Evolutionary conservation across 106 monocot species (phyloP), one percentile per base, ranked within the genome.

Genomic region (Ottelia alismoides): DNA sequence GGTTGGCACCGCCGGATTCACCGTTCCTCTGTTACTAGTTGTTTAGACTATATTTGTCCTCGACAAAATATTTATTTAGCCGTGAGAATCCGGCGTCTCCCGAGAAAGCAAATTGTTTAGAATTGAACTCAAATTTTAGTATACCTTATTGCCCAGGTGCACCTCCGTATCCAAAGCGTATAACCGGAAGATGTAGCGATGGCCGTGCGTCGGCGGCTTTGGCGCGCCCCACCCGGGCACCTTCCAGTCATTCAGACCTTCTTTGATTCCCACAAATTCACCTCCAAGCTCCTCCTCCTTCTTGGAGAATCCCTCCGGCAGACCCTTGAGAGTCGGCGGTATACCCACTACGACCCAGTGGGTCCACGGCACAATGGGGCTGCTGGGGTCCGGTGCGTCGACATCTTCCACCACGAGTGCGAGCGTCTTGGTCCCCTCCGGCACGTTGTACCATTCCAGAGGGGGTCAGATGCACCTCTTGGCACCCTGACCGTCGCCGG

Each of bases 281-380:
- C 67, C 44, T 3, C 63, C 79, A 16, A 68, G 9, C 43, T 17
- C 66, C 32, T 48, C 80, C 35, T 6, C 35, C 56, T 73, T 70
- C 67, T 68, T 80, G 25, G n/a, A n/a, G n/a, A n/a, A n/a, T n/a
- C n/a, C n/a, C n/a, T n/a, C n/a, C n/a, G n/a, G n/a, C n/a, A n/a
- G n/a, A n/a, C n/a, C n/a, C n/a, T n/a, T n/a, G n/a, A n/a, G n/a
- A n/a, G n/a, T n/a, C n/a, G n/a, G n/a, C n/a, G n/a, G n/a, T n/a
- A n/a, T n/a, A n/a, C n/a, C n/a, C n/a, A 74, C 74, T 24, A 88
- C 70, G 56, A 88, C 83, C 88, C 88, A 88, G 67, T 82, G 82
- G 0, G 79, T 82, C 88, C 88, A 88, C 16, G 82, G 82, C 24
- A 82, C 70, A 48, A 64, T 47, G 24, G 78, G 87, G 9, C 56